Conservation (phyloP, 495 filamentous ascomycete genomes). For the Neurospora sp. region DNA sequence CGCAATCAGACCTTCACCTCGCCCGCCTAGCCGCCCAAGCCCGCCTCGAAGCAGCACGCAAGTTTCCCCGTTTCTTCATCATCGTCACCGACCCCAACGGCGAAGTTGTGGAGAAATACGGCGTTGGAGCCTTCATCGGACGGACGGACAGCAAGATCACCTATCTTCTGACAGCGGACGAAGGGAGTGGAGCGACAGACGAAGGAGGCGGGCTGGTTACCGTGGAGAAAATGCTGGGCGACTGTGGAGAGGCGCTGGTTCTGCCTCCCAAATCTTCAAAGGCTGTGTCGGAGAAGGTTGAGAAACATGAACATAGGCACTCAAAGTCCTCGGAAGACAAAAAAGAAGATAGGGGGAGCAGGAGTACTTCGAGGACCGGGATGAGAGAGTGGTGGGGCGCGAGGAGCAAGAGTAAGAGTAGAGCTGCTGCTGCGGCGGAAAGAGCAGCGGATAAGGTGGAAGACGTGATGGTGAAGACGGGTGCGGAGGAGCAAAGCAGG, state of each 20-base stretch:
- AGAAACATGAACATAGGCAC: not conserved
- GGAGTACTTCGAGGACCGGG: constrained; percentile 12
- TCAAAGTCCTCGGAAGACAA: not conserved
- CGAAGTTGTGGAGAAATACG: constrained; percentile 29
- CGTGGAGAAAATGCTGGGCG: constrained; percentile 39
- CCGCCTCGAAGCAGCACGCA: constrained; percentile 44
- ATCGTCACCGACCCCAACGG: constrained; percentile 46
- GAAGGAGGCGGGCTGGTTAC: constrained; percentile 43
- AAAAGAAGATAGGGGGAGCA: constrained; percentile 7
- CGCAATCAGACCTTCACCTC: constrained; percentile 35
- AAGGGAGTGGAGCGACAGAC: constrained; percentile 36
- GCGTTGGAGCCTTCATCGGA: constrained; percentile 50
- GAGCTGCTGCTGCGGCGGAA: not conserved
- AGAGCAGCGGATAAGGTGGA: not conserved
- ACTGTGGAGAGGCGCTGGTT: constrained; percentile 31
- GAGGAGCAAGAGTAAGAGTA: not conserved
- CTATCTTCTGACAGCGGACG: constrained; percentile 50
- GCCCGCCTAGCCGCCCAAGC: constrained; percentile 47
- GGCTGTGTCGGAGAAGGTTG: not conserved
- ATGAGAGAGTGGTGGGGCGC: constrained; percentile 11
- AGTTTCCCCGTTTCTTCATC: constrained; percentile 37
- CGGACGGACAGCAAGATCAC: constrained; percentile 40
- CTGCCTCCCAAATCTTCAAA: constrained; percentile 3
- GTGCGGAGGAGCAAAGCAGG: not conserved
- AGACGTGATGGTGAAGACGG: not conserved